Percentiles rank a stretch among this genome's conserved stretches.
These are phyloP conservation scores for Cladophialophora carrionii DNA, from an alignment of 2,329 filamentous ascomycete genomes.

Conservation along the genomic window DNA sequence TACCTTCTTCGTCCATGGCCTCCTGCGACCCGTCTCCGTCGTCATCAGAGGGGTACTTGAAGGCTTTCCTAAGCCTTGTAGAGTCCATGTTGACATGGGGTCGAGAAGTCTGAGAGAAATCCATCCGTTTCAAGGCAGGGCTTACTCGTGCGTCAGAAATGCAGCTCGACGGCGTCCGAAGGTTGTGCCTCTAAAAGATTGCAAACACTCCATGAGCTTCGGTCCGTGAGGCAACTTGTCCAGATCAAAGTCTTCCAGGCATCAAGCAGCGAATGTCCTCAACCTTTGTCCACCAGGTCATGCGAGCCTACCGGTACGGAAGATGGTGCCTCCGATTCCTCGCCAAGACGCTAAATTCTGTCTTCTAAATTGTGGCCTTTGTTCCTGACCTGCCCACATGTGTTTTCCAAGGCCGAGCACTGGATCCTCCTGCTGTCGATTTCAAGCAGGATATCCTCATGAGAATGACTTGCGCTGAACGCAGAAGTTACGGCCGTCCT, in stretches of 20 bases:
- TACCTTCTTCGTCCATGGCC: conserved; percentile 39
- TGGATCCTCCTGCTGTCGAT: not conserved
- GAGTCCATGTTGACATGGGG: conserved; percentile 21
- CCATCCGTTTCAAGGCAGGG: not conserved
- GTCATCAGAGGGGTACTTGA: conserved; percentile 37
- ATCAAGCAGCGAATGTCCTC: not conserved
- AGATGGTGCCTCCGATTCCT: not conserved
- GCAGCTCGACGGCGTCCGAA: not conserved
- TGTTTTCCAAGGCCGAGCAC: not conserved
- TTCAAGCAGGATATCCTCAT: not conserved
- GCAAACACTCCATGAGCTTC: not conserved
- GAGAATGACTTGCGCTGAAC: not conserved
- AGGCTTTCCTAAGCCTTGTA: conserved; percentile 36
- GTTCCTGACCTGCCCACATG: not conserved
- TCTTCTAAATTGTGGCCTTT: not conserved
- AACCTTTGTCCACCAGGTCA: not conserved
- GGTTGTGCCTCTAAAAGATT: not conserved
- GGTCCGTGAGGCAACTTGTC: not conserved
- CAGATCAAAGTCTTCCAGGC: not conserved
- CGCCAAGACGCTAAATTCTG: not conserved
- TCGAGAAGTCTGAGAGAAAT: not conserved
- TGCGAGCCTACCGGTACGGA: not conserved
- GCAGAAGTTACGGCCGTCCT: not conserved
- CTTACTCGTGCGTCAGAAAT: not conserved
- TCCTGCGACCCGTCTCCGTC: conserved; percentile 31